Conservation (phyloP, 1,139 yeast genomes). For the Waltiozyma sp. region DNA sequence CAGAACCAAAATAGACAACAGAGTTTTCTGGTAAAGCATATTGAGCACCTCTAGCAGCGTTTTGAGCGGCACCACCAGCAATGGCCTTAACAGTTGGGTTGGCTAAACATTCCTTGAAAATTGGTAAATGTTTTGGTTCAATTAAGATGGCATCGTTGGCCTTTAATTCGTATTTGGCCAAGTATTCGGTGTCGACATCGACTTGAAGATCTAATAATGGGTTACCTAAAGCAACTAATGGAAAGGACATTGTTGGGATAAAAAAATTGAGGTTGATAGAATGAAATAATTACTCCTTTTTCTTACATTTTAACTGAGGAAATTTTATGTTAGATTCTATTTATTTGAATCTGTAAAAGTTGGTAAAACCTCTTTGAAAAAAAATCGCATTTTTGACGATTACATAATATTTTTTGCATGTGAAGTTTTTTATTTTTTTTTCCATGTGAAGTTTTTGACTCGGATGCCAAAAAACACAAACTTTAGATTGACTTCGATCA, state of each 20-base stretch:
- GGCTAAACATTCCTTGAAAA: conserved; percentile 66
- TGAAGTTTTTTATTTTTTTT: neutral
- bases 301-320: too few species aligned
- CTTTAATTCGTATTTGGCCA: conserved; percentile 73
- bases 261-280: neutral
- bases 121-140: conserved; percentile 80
- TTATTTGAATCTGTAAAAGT: too few species aligned
- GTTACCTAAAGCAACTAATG: conserved; percentile 61
- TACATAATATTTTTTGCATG: neutral
- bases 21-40: conserved; percentile 72
- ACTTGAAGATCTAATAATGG: conserved; percentile 87
- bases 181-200: conserved; percentile 56
- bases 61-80: conserved; percentile 99
- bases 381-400: neutral
- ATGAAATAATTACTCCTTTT: too few species aligned
- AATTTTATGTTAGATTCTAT: too few species aligned
- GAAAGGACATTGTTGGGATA: conserved; percentile 32
- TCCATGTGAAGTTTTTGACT: neutral
- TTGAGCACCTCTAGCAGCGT: conserved; percentile 98
- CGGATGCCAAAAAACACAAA: neutral
- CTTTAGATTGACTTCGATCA: neutral
- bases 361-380: too few species aligned
- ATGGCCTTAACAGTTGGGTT: conserved; percentile 55
- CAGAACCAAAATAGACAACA: conserved; percentile 93
- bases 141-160: conserved; percentile 91